phyloP scores from a whole-genome alignment of 192 early-diverging fungal species.

The Phycomyces blakesleeanus region DNA sequence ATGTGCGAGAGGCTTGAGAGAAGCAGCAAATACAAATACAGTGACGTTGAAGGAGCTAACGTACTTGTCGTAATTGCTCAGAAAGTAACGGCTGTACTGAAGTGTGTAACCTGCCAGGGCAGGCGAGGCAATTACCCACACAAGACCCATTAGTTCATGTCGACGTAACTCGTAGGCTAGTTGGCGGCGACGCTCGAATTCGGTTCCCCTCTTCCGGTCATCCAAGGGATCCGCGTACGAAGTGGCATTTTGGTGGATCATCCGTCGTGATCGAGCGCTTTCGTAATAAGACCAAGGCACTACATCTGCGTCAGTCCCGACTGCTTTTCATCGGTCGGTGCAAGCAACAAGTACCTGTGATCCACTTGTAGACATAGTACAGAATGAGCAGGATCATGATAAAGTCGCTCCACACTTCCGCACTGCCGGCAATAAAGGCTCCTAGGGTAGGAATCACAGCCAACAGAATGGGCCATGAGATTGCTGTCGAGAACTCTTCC shows the following conservation, averaged over 20 bases:
- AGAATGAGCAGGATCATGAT: slow-evolving; percentile 54
- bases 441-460: slow-evolving; percentile 57
- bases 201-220: slow-evolving; percentile 10
- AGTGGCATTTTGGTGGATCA: slow-evolving; percentile 9
- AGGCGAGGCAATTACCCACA: slow-evolving; percentile 49
- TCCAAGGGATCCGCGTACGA: slow-evolving; percentile 4
- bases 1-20: slow-evolving; percentile 51
- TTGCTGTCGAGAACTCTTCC: slow-evolving; percentile 15
- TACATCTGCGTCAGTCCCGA: slow-evolving; percentile 17
- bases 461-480: slow-evolving; percentile 58
- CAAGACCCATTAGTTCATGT: slow-evolving; percentile 46
- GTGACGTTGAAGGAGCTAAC: slow-evolving; percentile 53
- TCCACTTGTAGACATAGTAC: slow-evolving; percentile 58
- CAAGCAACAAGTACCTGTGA: slow-evolving; percentile 48
- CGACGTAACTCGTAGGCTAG: slow-evolving; percentile 39
- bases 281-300: slow-evolving; percentile 61
- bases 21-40: slow-evolving; percentile 55
- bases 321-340: background rate
- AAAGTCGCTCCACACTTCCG: slow-evolving; percentile 59
- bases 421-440: slow-evolving; percentile 53
- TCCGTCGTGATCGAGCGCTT: slow-evolving; percentile 46
- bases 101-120: slow-evolving; percentile 52
- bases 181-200: slow-evolving; percentile 21
- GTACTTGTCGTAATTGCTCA: slow-evolving; percentile 55
- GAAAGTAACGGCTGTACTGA: slow-evolving; percentile 49